These are phyloP conservation scores for Tephrocybe sp. DNA, from an alignment of 768 basidiomycete species.

Conservation along the genomic window DNA sequence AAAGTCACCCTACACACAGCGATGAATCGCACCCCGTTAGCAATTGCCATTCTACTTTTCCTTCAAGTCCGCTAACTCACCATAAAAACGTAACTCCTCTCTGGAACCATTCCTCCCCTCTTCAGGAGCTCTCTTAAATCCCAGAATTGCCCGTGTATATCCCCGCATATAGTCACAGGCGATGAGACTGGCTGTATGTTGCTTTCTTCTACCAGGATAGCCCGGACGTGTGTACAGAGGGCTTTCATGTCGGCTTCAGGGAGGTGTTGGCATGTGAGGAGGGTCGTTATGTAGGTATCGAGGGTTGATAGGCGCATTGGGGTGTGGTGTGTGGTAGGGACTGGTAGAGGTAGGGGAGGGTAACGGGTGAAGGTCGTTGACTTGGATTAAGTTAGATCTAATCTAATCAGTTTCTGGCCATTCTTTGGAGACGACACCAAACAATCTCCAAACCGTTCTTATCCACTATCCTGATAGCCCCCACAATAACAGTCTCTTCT, in stretches of 20 bases:
- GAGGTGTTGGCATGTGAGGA: slow-evolving; percentile 83
- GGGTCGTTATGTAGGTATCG: slow-evolving; percentile 86
- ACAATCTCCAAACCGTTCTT: too few species aligned
- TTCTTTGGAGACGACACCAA: too few species aligned
- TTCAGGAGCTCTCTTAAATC: slow-evolving; percentile 88
- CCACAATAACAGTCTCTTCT: too few species aligned
- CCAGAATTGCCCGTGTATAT: slow-evolving; percentile 98
- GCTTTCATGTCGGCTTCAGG: slow-evolving; percentile 91
- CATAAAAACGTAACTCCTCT: slow-evolving; percentile 95
- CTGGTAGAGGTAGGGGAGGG: neutral
- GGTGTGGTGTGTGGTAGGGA: neutral
- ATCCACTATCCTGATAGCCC: too few species aligned
- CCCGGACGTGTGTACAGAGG: slow-evolving; percentile 86
- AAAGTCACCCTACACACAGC: slow-evolving; percentile 79
- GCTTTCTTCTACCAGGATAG: slow-evolving; percentile 91
- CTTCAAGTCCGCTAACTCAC: slow-evolving; percentile 63
- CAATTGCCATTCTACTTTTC: too few species aligned
- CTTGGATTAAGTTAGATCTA: too few species aligned
- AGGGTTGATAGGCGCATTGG: slow-evolving; percentile 36
- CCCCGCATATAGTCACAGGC: slow-evolving; percentile 93
- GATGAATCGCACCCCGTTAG: neutral
- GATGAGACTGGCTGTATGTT: slow-evolving; percentile 96
- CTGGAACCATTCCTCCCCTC: slow-evolving; percentile 83
- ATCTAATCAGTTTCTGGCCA: too few species aligned
- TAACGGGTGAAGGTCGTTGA: too few species aligned